These are phyloP conservation scores for Remersonia thermophila DNA, from an alignment of 2,329 filamentous ascomycete species.

Conservation along the genomic window DNA sequence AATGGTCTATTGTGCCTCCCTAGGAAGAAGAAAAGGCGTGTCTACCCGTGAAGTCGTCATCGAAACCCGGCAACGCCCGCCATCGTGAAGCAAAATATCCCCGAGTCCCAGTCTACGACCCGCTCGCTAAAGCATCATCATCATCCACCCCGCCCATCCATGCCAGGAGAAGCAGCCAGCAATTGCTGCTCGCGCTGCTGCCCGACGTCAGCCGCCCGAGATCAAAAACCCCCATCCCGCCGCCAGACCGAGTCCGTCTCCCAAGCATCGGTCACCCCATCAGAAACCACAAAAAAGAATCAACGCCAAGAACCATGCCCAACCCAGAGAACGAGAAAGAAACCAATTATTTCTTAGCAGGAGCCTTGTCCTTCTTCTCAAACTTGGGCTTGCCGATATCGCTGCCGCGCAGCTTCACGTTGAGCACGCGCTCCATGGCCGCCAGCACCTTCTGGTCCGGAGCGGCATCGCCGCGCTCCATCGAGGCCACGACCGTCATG, in stretches of 20 bases:
- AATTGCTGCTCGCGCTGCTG: neutral
- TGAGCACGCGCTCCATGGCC: constrained; percentile 72
- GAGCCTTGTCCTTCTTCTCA: constrained; percentile 21
- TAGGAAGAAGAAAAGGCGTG: constrained; percentile 1
- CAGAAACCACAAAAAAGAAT: neutral
- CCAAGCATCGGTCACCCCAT: neutral
- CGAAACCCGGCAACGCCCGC: constrained; percentile 3
- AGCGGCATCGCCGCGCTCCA: constrained; percentile 66
- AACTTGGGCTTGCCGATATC: constrained; percentile 54
- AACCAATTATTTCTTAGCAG: constrained; percentile 17
- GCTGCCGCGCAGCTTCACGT: constrained; percentile 72
- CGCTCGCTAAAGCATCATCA: constrained; percentile 7
- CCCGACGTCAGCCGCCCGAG: neutral
- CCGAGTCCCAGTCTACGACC: neutral
- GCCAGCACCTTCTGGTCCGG: constrained; percentile 76
- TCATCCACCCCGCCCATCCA: constrained; percentile 4
- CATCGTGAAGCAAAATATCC: constrained; percentile 3
- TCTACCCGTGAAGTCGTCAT: constrained; percentile 6
- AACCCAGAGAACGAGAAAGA: neutral
- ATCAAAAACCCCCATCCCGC: too few relatives aligned
- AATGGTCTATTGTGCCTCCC: constrained; percentile 11
- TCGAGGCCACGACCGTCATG: constrained; percentile 64
- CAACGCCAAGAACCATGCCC: neutral
- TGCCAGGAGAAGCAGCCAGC: neutral
- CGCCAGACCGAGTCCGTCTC: too few relatives aligned